Evolutionary conservation across 2,329 filamentous ascomycete species (phyloP).

Genomic region (Aspergillus hiratsukae): DNA sequence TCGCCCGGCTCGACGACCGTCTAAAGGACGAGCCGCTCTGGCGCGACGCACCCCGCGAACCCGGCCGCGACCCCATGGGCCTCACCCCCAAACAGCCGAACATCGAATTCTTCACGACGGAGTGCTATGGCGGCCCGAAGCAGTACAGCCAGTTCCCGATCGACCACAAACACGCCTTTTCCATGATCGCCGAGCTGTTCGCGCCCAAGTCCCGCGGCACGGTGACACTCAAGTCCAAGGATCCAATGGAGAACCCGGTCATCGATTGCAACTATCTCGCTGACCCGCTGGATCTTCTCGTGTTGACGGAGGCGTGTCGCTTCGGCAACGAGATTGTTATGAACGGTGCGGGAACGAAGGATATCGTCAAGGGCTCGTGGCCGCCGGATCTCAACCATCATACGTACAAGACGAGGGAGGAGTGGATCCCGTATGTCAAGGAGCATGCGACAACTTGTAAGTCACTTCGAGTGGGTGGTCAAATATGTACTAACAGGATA

Average conservation of each 20-base stretch:
- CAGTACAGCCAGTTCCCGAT: constrained; percentile 53
- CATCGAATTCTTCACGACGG: constrained; percentile 59
- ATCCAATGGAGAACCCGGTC: constrained; percentile 50
- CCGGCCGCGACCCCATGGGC: constrained; percentile 60
- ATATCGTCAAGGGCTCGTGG: constrained; percentile 59
- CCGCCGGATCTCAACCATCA: constrained; percentile 51
- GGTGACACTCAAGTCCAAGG: constrained; percentile 48
- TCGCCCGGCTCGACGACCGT: constrained; percentile 57
- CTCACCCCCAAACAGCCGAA: constrained; percentile 55
- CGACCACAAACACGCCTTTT: constrained; percentile 53
- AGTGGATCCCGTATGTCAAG: constrained; percentile 56
- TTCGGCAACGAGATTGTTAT: constrained; percentile 59
- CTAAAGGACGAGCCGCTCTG: constrained; percentile 53
- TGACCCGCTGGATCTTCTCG: constrained; percentile 55
- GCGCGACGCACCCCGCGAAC: constrained; percentile 45
- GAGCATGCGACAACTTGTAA: constrained; percentile 59
- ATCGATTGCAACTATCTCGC: constrained; percentile 57
- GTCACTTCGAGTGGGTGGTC: constrained; percentile 11
- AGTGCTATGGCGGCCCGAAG: constrained; percentile 58
- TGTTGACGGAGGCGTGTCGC: constrained; percentile 55
- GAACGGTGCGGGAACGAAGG: constrained; percentile 54
- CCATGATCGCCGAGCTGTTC: constrained; percentile 56
- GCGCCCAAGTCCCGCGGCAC: constrained; percentile 53
- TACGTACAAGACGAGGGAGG: constrained; percentile 48
- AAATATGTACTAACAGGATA: constrained; percentile 9